Evolutionary conservation across 352 stramenopile species (phyloP), one percentile per base, ranked within the genome.

Genomic region (Aphanomyces cochlioides): DNA sequence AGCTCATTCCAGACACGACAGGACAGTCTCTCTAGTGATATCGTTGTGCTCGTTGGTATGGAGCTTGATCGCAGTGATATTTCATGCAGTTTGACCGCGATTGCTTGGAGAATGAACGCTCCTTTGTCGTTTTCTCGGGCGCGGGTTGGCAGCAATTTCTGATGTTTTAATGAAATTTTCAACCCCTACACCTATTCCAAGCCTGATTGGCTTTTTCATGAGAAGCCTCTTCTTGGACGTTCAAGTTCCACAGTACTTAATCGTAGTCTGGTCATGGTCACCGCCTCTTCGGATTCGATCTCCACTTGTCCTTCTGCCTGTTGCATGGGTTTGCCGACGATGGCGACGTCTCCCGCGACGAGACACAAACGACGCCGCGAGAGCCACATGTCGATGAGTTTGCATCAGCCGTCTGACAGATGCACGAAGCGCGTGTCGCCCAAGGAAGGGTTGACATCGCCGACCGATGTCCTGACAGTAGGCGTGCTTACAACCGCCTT

Each of bases 401-500:
- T 61, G 28, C 54, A 8, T 17, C 54, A 19, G 5, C 54, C 54
- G 6, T 43, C 21, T 10, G 54, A 61, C 19, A 61, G 43, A 17
- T 61, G 54, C 54, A 40, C 15, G 28, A 19, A 37, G 13, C 54
- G 54, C 5, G n/a, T 12, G 6, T n/a, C n/a, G 10, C 28, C 28
- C 28, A 28, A 28, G 28, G 28, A 40, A 28, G 54, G 15, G 5
- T 41, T 41, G 54, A 28, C 2, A 28, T 40, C 54, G 28, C 7
- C 54, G 10, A 19, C 13, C 15, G 7, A 19, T n/a, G n/a, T 12
- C 15, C 6, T 61, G 19, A 17, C 13, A 28, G 34, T 7, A n/a
- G 54, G 19, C 15, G 64, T 70, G 4, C 54, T 70, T 21, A 78
- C 72, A 43, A 75, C 75, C 21, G 47, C 74, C 48, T 79, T 89